Conservation (phyloP, 2,329 filamentous ascomycete genomes). For the Fusarium sp. region DNA sequence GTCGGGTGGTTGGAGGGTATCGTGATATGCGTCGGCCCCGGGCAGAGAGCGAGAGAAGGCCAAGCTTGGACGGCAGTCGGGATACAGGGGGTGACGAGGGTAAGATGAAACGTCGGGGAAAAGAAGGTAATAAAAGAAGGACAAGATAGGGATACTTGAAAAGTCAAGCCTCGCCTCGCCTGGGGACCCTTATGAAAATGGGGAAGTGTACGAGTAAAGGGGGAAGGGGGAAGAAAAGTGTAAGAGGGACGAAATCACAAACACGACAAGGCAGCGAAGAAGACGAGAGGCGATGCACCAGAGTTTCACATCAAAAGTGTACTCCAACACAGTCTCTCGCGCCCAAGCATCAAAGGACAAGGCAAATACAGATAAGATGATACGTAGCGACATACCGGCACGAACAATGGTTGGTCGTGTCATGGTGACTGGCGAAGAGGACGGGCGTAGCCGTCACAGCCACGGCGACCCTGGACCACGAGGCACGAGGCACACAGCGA, state of each 20-base stretch:
- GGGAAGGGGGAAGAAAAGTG: constrained; percentile 27
- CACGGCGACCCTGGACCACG: constrained; percentile 34
- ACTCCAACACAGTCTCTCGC: constrained; percentile 6
- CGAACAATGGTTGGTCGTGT: constrained; percentile 73
- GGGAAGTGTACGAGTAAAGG: constrained; percentile 34
- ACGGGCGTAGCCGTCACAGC: constrained; percentile 40
- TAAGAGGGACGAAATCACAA: constrained; percentile 21
- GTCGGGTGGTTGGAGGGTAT: constrained; percentile 49
- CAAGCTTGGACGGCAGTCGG: constrained; percentile 40
- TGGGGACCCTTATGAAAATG: constrained; percentile 14
- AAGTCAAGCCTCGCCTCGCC: constrained; percentile 11
- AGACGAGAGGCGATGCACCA: constrained; percentile 25
- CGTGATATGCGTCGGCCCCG: constrained; percentile 39
- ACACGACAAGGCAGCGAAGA: constrained; percentile 32
- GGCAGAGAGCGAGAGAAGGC: constrained; percentile 27
- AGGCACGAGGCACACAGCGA: constrained; percentile 34
- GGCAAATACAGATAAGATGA: constrained; percentile 17
- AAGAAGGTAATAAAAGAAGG: constrained; percentile 39
- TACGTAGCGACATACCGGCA: constrained; percentile 66
- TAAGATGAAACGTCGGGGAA: constrained; percentile 42
- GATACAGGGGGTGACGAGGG: constrained; percentile 40
- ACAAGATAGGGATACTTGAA: constrained; percentile 29
- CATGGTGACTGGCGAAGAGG: constrained; percentile 60
- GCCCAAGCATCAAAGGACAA: constrained; percentile 20
- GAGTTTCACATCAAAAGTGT: constrained; percentile 17